Evolutionary conservation across 2,329 filamentous ascomycete genomes (phyloP), one percentile per base, ranked within the genome.

Genomic region (Arthrinium phaeospermum): DNA sequence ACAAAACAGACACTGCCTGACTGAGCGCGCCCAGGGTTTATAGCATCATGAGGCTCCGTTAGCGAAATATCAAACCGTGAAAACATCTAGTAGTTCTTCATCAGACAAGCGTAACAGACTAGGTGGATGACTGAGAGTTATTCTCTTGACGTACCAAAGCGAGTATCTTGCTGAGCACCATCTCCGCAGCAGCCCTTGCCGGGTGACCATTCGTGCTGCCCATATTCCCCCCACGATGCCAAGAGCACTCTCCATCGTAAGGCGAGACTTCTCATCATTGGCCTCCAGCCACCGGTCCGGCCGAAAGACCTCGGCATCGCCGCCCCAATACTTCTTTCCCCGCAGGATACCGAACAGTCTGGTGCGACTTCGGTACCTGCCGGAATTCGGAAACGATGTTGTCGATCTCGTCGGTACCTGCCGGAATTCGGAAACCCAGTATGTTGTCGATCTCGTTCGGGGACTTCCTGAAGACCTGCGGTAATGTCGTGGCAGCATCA

Each of bases 281-380:
- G 76, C 79, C 72, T 84, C 79, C 19, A 87, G 73, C 84, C 85
- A 86, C 34, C 85, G 78, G 45, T 85, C 84, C 0, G 85, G 86
- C 14, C 82, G 78, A 75, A 83, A 87, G 0, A 73, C 70, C 37
- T 79, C 76, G 14, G 77, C 77, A 37, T 80, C 79, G 4, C 72
- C 45, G 19, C 79, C 82, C 75, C 73, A 83, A 74, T 67, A 82
- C 77, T 75, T 84, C 79, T 64, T 79, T 69, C 81, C 77, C 10
- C 80, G 79, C 75, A 83, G 81, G 24, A 85, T 73, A 0, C 81
- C 83, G 71, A 81, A 79, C 49, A 83, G 71, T 82, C 83, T 51
- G 81, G 79, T 16, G 81, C 83, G 13, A 86, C 75, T 69, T 81
- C 78, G 1, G 80, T 82, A 0, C 83, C 84, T 71, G 77, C 80